These are phyloP conservation scores for Colletotrichum endophyticum DNA, from an alignment of 2,329 filamentous ascomycete genomes.

Conservation along the genomic window DNA sequence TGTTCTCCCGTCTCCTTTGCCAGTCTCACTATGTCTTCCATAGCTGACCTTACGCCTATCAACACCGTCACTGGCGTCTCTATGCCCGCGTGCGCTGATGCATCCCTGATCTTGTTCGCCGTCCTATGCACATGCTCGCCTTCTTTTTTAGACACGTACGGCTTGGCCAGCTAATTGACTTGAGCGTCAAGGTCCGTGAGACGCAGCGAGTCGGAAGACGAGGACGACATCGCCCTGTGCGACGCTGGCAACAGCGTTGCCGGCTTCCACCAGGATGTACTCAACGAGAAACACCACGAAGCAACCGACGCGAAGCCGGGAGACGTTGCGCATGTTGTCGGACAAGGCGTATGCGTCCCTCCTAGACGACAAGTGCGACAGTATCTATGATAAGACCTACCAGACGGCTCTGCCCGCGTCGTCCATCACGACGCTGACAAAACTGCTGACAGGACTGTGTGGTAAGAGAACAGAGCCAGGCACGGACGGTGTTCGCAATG, in stretches of 20 bases:
- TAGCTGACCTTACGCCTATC: neutral
- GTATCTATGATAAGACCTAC: neutral
- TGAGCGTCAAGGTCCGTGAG: neutral
- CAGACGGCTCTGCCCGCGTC: neutral
- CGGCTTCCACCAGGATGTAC: neutral
- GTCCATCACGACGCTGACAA: neutral
- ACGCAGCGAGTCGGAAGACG: neutral
- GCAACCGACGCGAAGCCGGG: neutral
- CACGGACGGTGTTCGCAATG: neutral
- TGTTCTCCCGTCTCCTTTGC: neutral
- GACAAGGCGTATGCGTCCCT: neutral
- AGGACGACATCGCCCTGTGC: neutral
- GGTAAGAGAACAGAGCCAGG: neutral
- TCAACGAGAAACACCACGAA: neutral
- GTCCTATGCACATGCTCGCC: neutral
- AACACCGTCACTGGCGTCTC: neutral
- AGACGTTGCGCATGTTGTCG: neutral
- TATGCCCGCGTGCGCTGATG: neutral
- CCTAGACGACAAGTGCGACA: neutral
- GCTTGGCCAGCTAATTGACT: neutral
- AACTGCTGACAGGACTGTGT: neutral
- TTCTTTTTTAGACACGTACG: neutral
- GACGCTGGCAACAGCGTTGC: neutral
- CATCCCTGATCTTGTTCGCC: neutral
- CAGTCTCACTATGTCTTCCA: neutral